Conservation (phyloP, 306 rosid species). For the Quillaja saponaria region DNA sequence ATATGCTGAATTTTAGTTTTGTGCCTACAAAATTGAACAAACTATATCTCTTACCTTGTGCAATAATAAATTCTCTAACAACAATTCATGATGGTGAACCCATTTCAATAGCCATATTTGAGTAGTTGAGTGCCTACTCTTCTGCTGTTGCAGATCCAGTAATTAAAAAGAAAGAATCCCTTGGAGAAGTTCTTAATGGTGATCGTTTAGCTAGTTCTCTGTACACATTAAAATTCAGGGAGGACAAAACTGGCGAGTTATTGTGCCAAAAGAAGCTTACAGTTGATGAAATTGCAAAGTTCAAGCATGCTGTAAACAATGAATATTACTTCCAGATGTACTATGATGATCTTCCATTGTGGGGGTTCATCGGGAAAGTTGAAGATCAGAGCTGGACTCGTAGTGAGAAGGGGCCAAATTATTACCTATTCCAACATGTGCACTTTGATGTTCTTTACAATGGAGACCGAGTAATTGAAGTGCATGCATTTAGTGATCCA, state of each 20-base stretch:
- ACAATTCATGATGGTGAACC: neutral
- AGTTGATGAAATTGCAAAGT: constrained; percentile 52
- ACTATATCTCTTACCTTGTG: too few relatives aligned
- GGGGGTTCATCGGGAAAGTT: constrained; percentile 79
- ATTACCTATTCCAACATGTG: constrained; percentile 66
- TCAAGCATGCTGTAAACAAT: constrained; percentile 61
- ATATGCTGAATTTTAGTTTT: too few relatives aligned
- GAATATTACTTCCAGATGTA: constrained; percentile 90
- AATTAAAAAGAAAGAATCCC: constrained; percentile 68
- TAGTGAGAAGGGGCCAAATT: constrained; percentile 47
- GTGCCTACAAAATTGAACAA: too few relatives aligned
- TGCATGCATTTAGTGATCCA: constrained; percentile 75
- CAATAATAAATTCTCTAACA: too few relatives aligned
- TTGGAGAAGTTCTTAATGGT: constrained; percentile 85
- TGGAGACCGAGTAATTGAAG: constrained; percentile 59
- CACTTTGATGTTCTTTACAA: constrained; percentile 69
- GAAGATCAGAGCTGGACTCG: constrained; percentile 55
- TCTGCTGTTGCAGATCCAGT: constrained; percentile 57
- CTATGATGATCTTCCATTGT: constrained; percentile 81
- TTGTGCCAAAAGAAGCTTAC: constrained; percentile 61
- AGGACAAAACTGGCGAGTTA: constrained; percentile 42
- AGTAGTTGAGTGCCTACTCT: constrained; percentile 8
- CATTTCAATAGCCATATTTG: neutral
- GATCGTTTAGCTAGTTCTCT: constrained; percentile 69
- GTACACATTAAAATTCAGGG: constrained; percentile 62